A percentile compares a stretch with the other conserved stretches of the same genome.
Evolutionary conservation across 805 yeast species (phyloP).

Genomic region (Jamesozyma rosinii): DNA sequence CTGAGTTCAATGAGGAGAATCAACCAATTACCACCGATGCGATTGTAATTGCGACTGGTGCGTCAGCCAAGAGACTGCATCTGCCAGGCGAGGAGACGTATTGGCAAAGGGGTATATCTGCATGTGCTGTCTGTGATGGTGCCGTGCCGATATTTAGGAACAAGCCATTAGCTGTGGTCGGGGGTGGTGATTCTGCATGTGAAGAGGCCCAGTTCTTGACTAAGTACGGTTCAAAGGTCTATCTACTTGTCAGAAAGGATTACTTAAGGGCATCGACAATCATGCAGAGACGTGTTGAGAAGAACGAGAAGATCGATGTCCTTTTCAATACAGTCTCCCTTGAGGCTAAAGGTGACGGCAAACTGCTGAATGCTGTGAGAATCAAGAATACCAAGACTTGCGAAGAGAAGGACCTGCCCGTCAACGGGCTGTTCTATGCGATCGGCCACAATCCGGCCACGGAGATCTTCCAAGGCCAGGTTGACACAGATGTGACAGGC

Average conservation of each 20-base stretch:
- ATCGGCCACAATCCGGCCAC: conserved; percentile 98
- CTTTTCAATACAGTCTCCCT: conserved; percentile 75
- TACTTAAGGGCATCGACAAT: conserved; percentile 88
- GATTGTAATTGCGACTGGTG: conserved; percentile 92
- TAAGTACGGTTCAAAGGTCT: conserved; percentile 95
- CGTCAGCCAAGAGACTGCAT: conserved; percentile 88
- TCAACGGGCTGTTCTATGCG: conserved; percentile 93
- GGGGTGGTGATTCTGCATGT: conserved; percentile 99
- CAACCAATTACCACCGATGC: conserved; percentile 92
- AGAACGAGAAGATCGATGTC: conserved; percentile 83
- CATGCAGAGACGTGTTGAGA: conserved; percentile 87
- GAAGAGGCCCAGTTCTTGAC: conserved; percentile 97
- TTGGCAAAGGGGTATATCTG: conserved; percentile 99
- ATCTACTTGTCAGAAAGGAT: conserved; percentile 87
- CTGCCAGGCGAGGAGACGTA: conserved; percentile 94
- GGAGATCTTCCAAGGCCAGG: conserved; percentile 60
- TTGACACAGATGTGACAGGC: conserved; percentile 80
- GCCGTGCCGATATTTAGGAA: conserved; percentile 98
- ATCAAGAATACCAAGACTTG: conserved; percentile 67
- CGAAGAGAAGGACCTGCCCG: conserved; percentile 58
- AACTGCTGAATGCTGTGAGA: conserved; percentile 54
- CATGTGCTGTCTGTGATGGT: conserved; percentile 99
- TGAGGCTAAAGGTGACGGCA: conserved; percentile 93
- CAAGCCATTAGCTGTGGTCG: conserved; percentile 94
- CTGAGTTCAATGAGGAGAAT: conserved; percentile 86